These are phyloP conservation scores for Kokia cookei DNA, from an alignment of 441 rosid species.

Conservation along the genomic window DNA sequence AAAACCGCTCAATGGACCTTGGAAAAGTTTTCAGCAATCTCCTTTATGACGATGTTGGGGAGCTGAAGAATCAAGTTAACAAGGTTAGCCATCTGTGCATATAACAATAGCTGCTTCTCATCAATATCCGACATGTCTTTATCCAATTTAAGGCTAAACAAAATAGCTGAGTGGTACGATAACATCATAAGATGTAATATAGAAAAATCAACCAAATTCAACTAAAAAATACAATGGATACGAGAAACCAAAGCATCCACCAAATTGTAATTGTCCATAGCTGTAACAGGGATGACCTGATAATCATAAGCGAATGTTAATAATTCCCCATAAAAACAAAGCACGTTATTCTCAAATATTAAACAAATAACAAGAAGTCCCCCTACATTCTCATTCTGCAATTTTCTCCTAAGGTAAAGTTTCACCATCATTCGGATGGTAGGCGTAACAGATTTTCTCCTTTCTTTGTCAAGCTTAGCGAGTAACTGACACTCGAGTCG, in stretches of 20 bases:
- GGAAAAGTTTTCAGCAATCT: slow-evolving; percentile 74
- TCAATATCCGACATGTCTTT: slow-evolving; percentile 72
- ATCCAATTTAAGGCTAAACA: slow-evolving; percentile 35
- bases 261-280: slow-evolving; percentile 53
- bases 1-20: slow-evolving; percentile 42
- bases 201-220: slow-evolving; percentile 5
- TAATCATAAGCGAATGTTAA: neutral
- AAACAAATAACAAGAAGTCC: neutral
- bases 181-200: neutral
- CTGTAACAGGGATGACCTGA: slow-evolving; percentile 52
- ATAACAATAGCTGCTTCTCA: slow-evolving; percentile 79
- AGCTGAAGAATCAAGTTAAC: slow-evolving; percentile 68
- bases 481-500: slow-evolving; percentile 73
- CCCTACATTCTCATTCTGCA: slow-evolving; percentile 64
- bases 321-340: neutral
- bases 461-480: slow-evolving; percentile 54
- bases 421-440: slow-evolving; percentile 75
- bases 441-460: slow-evolving; percentile 62
- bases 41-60: slow-evolving; percentile 61
- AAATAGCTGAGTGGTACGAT: slow-evolving; percentile 5
- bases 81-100: slow-evolving; percentile 97
- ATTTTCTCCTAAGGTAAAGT: slow-evolving; percentile 55
- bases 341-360: neutral
- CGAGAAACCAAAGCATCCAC: slow-evolving; percentile 85
- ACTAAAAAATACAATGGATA: slow-evolving; percentile 47